Base-by-base conservation (phyloP, 495 filamentous ascomycete genomes). In the Clohesyomyces aquaticus region DNA sequence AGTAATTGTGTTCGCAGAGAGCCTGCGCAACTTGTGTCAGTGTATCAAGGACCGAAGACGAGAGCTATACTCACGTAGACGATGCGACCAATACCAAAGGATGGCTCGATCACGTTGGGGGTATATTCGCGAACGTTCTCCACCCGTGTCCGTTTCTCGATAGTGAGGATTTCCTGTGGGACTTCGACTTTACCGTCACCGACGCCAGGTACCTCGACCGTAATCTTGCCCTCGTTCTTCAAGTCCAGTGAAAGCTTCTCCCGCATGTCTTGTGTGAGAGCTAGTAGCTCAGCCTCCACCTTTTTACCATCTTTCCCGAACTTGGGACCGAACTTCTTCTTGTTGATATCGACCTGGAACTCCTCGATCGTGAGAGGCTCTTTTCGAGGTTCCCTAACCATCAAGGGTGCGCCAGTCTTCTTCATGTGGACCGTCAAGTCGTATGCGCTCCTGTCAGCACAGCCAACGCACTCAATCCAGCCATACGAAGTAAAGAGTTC, bases 381-480 rank as follows among this genome's bases (percentile, higher is more conserved):
- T 57, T 80, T 79, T 23, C 85, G 81, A 50, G 84, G 80, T 74
- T 89, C 83, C 42, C 88, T 80, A 28, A 91, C 90, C 35, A 88
- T 78, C 10, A 93, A 80, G 11, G 87, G 83, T n/a, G 82, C 82
- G 55, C 87, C 88, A n/a, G 90, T 93, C 77, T 86, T 87, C 76
- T 91, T 88, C 76, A 86, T 81, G 75, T 92, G 90, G 9, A 91
- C 88, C 4, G 84, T 83, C 71, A 93, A 71, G 72, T 93, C 89
- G 70, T 89, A 92, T 19, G 89, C 89, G 68, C 87, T 91, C 57
- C 90, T 81, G 74, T 93, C 90, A 51, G 90, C 90, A 73, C 90
- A 92, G 63, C 90, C 90, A 54, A 92, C 89, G 72, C 89, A 92
- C 78, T 93, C 90, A 52, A 92, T 87, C 90, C 90, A 93, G 74